Conservation (phyloP, 2,329 filamentous ascomycete species). For the Aspergillus sp. region DNA sequence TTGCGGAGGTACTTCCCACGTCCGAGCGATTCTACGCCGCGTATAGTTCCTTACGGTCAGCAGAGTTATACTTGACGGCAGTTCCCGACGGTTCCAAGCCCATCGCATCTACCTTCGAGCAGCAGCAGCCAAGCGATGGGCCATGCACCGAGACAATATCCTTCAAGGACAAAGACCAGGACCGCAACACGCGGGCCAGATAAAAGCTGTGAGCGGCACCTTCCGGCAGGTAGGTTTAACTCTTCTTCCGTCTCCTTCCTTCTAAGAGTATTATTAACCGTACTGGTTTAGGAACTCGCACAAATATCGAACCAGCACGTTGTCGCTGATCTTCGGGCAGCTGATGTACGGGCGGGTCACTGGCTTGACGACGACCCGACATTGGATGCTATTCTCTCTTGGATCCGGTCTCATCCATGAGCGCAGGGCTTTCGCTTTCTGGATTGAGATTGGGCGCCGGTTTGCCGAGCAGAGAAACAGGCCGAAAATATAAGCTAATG, state of each 20-base stretch:
- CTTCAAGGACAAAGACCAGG: constrained; percentile 52
- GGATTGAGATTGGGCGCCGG: neutral
- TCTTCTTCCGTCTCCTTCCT: neutral
- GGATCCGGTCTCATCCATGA: constrained; percentile 42
- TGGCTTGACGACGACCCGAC: constrained; percentile 63
- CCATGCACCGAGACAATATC: constrained; percentile 52
- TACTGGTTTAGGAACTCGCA: constrained; percentile 51
- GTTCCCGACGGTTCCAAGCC: constrained; percentile 60
- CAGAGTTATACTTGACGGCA: constrained; percentile 62
- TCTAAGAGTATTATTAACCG: neutral
- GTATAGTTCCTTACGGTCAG: constrained; percentile 9
- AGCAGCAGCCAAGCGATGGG: constrained; percentile 60
- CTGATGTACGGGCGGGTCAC: constrained; percentile 58
- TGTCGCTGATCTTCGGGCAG: constrained; percentile 54
- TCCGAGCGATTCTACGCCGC: constrained; percentile 16
- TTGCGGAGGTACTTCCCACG: constrained; percentile 50
- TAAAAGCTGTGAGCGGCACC: constrained; percentile 50
- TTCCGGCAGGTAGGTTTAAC: constrained; percentile 47
- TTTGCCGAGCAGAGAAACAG: neutral
- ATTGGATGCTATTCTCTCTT: constrained; percentile 50
- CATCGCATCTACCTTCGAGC: constrained; percentile 62
- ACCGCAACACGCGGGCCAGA: constrained; percentile 46
- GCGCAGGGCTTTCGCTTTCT: neutral
- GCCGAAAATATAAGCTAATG: neutral
- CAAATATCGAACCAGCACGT: constrained; percentile 59